Evolutionary conservation across 164 flowering plant genomes (phyloP).

Genomic region (Kalanchoe fedtschenkoi): DNA sequence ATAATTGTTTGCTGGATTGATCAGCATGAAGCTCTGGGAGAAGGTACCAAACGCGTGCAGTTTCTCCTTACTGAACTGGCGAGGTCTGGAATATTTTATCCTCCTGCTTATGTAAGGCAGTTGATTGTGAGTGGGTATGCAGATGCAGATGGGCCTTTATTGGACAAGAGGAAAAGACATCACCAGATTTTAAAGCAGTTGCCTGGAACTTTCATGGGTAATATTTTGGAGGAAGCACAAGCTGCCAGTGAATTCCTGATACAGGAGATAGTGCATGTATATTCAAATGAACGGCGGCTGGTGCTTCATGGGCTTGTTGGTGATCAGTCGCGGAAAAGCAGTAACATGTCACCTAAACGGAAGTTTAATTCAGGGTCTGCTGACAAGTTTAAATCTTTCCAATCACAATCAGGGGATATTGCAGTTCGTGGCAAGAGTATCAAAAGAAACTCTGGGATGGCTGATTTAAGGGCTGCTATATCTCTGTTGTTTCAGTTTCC

Average conservation of each 20-base stretch:
- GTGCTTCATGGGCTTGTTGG: constrained; percentile 45
- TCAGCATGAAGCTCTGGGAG: constrained; percentile 73
- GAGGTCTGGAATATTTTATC: constrained; percentile 71
- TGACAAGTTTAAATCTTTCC: not conserved
- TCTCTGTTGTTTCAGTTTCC: constrained; percentile 56
- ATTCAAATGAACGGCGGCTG: constrained; percentile 81
- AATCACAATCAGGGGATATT: constrained; percentile 3
- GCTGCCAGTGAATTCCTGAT: constrained; percentile 29
- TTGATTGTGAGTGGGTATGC: constrained; percentile 80
- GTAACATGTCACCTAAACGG: constrained; percentile 15
- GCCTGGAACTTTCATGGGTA: constrained; percentile 46
- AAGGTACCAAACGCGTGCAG: constrained; percentile 64
- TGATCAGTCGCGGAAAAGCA: constrained; percentile 12
- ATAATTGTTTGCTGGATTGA: constrained; percentile 94
- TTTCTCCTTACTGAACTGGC: constrained; percentile 66
- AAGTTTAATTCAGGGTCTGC: constrained; percentile 15
- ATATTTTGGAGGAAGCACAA: constrained; percentile 54
- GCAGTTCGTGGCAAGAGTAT: constrained; percentile 14
- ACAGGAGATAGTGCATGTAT: constrained; percentile 42
- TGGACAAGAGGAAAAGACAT: constrained; percentile 54
- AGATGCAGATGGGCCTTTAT: constrained; percentile 36
- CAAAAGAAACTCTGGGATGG: constrained; percentile 27
- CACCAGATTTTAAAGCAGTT: constrained; percentile 65
- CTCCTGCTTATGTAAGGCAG: constrained; percentile 87
- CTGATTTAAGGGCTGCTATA: constrained; percentile 64